Base-by-base conservation (phyloP, 2,329 filamentous ascomycete genomes). In the Monosporascus ibericus region DNA sequence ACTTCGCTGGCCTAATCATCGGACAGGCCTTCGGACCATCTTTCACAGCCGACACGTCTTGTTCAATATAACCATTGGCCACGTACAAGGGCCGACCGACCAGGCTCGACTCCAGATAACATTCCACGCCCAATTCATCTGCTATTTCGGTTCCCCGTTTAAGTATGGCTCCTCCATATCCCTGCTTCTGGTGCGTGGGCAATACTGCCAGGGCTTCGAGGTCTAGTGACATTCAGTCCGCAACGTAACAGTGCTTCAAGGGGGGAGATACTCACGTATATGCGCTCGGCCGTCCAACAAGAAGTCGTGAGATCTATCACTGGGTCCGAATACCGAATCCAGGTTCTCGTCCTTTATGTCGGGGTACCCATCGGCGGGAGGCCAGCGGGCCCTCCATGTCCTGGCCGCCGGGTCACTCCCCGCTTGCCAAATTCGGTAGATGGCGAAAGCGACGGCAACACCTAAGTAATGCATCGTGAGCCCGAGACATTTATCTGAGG, bases 71-170 rank as follows among this genome's bases (percentile, higher is more conserved):
- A 3, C 58, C 58, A 38, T 53, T 44, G n/a, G 44, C 44, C 44
- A 52, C 56, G 24, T 60, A 60, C 3, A 60, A 47, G 2, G 48
- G 39, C 14, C 18, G 47, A 6, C 56, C 58, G 8, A 20, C 42
- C 6, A 34, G 40, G 20, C 54, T 60, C 5, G 58, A 52, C 14
- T 58, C 48, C 2, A 60, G 34, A 27, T 52, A 57, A 4, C 53
- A 54, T 48, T 58, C 54, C 14, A 55, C 15, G 5, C 56, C 55
- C 40, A 54, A n/a, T 22, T 27, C 18, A 20, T 60, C 58, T 6
- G 55, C 56, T 18, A 57, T 44, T 15, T 53, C 54, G 11, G 24
- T 57, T 30, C 58, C 58, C 54, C 54, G 55, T 22, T 44, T 44
- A 3, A 57, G 38, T 8, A 60, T 18, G 6, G 52, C 56, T 7